Conservation (phyloP, 129 eudicot species). For the Artemisia argyi region DNA sequence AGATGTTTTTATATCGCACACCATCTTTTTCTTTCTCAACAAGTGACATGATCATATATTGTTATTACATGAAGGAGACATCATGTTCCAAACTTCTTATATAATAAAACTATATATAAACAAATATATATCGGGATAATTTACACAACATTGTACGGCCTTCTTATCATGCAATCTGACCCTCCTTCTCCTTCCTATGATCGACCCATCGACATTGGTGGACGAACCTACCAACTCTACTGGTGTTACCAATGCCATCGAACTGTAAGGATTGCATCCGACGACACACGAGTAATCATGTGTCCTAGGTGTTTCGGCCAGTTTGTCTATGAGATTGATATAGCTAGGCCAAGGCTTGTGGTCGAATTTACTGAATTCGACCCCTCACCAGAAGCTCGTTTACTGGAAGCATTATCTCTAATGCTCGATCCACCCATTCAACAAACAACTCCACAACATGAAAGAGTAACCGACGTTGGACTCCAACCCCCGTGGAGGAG, state of each 20-base stretch:
- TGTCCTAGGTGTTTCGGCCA: conserved; percentile 84
- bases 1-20: conserved; percentile 13
- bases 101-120: conserved; percentile 8
- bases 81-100: conserved; percentile 20
- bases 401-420: conserved; percentile 76
- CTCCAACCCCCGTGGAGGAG: conserved; percentile 38
- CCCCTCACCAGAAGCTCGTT: conserved; percentile 80
- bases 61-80: not conserved
- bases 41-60: conserved; percentile 18
- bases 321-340: conserved; percentile 58
- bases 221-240: conserved; percentile 51
- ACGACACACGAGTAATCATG: conserved; percentile 30
- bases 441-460: conserved; percentile 6
- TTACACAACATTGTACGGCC: not conserved
- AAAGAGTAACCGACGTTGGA: conserved; percentile 19
- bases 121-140: not conserved
- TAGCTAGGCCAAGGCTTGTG: conserved; percentile 47
- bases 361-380: conserved; percentile 57
- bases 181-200: conserved; percentile 16
- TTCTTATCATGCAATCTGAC: conserved; percentile 26
- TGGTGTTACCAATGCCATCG: conserved; percentile 93
- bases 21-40: conserved; percentile 39
- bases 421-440: conserved; percentile 51
- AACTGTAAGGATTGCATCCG: conserved; percentile 52
- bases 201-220: conserved; percentile 29